phyloP scores from a whole-genome alignment of 768 basidiomycete species.

The Hypsizygus marmoreus region DNA sequence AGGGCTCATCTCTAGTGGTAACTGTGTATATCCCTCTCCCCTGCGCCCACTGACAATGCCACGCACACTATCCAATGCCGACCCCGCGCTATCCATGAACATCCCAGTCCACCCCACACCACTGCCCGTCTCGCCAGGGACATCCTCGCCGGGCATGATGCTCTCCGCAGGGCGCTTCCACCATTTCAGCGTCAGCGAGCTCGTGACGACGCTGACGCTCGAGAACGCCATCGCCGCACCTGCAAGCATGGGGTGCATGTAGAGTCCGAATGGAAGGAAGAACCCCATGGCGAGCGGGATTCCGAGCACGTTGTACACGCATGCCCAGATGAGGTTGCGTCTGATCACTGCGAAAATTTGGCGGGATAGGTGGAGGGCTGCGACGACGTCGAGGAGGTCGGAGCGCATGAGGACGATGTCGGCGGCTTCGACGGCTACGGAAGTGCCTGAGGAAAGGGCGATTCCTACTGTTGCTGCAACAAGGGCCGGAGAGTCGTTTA shows the following conservation, averaged over 20 bases:
- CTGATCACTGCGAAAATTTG: slow-evolving; percentile 88
- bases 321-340: slow-evolving; percentile 95
- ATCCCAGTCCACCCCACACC: slow-evolving; percentile 44
- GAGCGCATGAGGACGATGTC: slow-evolving; percentile 98
- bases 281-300: slow-evolving; percentile 98
- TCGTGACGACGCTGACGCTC: slow-evolving; percentile 92
- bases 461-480: slow-evolving; percentile 96
- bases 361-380: slow-evolving; percentile 88
- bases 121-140: slow-evolving; percentile 17
- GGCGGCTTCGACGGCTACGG: slow-evolving; percentile 96
- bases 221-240: slow-evolving; percentile 99
- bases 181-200: slow-evolving; percentile 82
- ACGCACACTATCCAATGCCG: slow-evolving; percentile 41
- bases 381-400: slow-evolving; percentile 95
- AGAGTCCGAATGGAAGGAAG: slow-evolving; percentile 87
- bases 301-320: slow-evolving; percentile 88
- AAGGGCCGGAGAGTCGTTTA: slow-evolving; percentile 97
- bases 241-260: slow-evolving; percentile 97
- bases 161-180: slow-evolving; percentile 76
- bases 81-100: slow-evolving; percentile 49
- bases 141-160: slow-evolving; percentile 62
- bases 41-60: slow-evolving; percentile 42
- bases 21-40: slow-evolving; percentile 62
- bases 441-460: slow-evolving; percentile 93
- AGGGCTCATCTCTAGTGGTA: slow-evolving; percentile 68